Conservation (phyloP, 257 asterid genomes). For the Solanum verrucosum region DNA sequence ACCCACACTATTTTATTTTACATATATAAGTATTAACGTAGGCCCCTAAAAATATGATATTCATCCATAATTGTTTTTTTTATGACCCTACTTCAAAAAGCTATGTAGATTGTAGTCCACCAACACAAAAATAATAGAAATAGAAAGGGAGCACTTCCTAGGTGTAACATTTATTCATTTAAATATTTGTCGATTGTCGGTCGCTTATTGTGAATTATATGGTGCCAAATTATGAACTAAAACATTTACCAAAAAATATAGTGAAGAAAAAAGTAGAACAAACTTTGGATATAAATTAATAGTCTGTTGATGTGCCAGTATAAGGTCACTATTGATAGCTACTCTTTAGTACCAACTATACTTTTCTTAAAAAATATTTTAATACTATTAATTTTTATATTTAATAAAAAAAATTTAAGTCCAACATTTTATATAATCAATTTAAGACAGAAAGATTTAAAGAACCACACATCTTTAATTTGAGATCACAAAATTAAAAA, state of each 20-base stretch:
- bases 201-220: conserved; percentile 1
- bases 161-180: not conserved
- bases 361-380: too few relatives aligned
- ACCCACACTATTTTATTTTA: not conserved
- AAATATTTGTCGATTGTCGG: conserved; percentile 20
- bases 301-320: not conserved
- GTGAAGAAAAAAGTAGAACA: not conserved
- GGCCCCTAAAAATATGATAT: not conserved
- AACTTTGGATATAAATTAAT: not conserved
- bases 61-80: not conserved
- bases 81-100: not conserved
- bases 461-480: not conserved
- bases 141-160: not conserved
- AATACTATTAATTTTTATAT: too few relatives aligned
- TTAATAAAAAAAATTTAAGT: too few relatives aligned
- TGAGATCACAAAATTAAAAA: not conserved
- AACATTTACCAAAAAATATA: not conserved
- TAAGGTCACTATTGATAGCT: not conserved
- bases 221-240: not conserved
- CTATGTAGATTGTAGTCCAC: not conserved
- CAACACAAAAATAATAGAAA: not conserved
- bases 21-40: not conserved
- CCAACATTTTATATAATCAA: not conserved
- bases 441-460: not conserved
- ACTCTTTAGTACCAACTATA: not conserved